A percentile compares a stretch with the other conserved stretches of the same genome.
Evolutionary conservation across 805 yeast species (phyloP).

Genomic region (Saccharomycopsis sp.): DNA sequence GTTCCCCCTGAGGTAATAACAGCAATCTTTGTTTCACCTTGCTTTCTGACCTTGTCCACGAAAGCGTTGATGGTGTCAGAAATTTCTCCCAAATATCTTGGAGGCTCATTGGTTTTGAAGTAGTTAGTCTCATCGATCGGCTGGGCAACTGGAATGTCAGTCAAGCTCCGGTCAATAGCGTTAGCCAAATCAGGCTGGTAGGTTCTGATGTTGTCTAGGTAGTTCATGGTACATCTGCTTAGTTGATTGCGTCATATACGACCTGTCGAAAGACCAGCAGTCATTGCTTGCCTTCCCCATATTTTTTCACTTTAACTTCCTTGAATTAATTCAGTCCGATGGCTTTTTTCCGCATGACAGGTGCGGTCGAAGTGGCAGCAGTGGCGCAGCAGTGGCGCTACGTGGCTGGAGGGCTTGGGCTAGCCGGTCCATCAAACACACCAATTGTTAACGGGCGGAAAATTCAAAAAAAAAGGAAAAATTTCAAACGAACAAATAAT

Average conservation of each 20-base stretch:
- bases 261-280: neutral
- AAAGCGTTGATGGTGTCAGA: conserved; percentile 47
- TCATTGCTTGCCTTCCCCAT: neutral
- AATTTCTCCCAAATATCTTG: conserved; percentile 62
- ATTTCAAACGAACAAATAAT: neutral
- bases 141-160: conserved; percentile 58
- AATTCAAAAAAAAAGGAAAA: neutral
- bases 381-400: too few species aligned
- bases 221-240: neutral
- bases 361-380: too few species aligned
- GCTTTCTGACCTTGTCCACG: conserved; percentile 15
- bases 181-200: conserved; percentile 48
- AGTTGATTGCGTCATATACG: too few species aligned
- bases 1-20: conserved; percentile 96
- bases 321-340: neutral
- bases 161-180: conserved; percentile 75
- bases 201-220: conserved; percentile 9
- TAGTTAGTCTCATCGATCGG: conserved; percentile 65
- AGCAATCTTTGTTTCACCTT: conserved; percentile 49
- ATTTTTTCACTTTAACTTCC: too few species aligned
- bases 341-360: neutral
- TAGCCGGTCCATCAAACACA: too few species aligned
- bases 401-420: too few species aligned
- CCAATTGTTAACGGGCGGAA: too few species aligned
- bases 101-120: conserved; percentile 67